Base-by-base conservation (phyloP, 805 yeast species). In the Kazachstania psychrophila region DNA sequence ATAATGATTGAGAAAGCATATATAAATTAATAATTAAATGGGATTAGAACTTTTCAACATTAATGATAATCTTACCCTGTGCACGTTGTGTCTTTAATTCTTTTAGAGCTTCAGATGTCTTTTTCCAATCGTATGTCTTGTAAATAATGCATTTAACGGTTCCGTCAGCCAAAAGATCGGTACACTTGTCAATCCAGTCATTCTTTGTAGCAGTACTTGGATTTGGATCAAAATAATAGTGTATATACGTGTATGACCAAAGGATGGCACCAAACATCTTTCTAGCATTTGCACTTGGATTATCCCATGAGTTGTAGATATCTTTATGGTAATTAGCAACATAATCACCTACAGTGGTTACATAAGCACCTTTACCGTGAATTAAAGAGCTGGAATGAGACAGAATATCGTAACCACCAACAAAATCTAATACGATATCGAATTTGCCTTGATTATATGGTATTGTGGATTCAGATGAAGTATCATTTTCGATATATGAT, bases 61-160 rank as follows among this genome's bases (percentile, higher is more conserved):
- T 51, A 31, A 68, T 38, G n/a, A 85, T 70, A 34, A 85, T 64
- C 55, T 84, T 85, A 27, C 95, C 95, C 37, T 68, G 72, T 6
- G 78, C 75, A 40, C 66, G 68, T 36, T 76, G 73, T 7, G 65
- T 53, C 14, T 59, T 60, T 40, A 82, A 59, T 45, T 64, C 66
- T 3, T 69, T 70, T 35, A 72, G 60, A 1, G 92, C 94, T 12
- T 66, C 60, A 27, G 64, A 45, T 39, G 62, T 70, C 5, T 79
- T 66, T 15, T 66, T 69, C 68, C 83, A 74, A 18, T 70, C 64
- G 44, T 64, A 72, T 20, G 68, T 68, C 9, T 73, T 63, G 49
- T 82, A 92, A 27, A 84, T 61, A 22, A 66, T 56, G 17, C 73
- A 61, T 40, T 61, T 59, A 29, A 78, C 51, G 12, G 68, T 63